Evolutionary conservation across 768 basidiomycete species (phyloP), one percentile per base, ranked within the genome.

Genomic region (Filobasidium floriforme): DNA sequence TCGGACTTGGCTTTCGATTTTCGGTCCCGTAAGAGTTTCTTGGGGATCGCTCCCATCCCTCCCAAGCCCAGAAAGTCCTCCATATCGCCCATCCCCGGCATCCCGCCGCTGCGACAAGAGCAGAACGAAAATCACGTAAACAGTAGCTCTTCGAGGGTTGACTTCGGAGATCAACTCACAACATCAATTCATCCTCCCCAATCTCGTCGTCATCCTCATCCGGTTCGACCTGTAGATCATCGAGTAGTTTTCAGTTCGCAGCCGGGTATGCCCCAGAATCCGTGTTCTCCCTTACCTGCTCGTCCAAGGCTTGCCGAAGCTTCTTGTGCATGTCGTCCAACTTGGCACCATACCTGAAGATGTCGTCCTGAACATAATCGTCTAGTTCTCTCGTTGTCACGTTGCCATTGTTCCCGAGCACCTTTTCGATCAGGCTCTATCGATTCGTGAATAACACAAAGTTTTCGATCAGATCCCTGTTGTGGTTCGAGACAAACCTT

Each of bases 21-120:
- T 22, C 54, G 54, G 24, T 57, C 84, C 19, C 82, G 84, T 62
- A 97, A 83, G 70, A 84, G 87, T 18, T 68, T 63, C 7, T 59
- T 59, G 19, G 67, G 67, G 22, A 68, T 65, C 9, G 63, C 37
- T 2, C 87, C 84, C 67, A 94, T 80, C 15, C 89, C 90, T 60
- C 89, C 84, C 29, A 97, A 82, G 12, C 93, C 93, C 14, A 97
- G 84, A 80, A 93, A 94, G 77, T 98, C 93, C 72, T 92, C 92
- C 32, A 60, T 41, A 40, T 92, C 92, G 18, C 93, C 83, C 18
- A 86, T 82, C 60, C 91, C 89, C 0, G 90, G 87, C 76, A 94
- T 92, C 72, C 89, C 88, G 61, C 92, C 92, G 73, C 88, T 89
- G 72, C n/a, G n/a, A n/a, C n/a, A 1, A 65, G 64, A 40, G 18